Evolutionary conservation across 805 yeast genomes (phyloP), one percentile per base, ranked within the genome.

Genomic region (Candida silvatica): DNA sequence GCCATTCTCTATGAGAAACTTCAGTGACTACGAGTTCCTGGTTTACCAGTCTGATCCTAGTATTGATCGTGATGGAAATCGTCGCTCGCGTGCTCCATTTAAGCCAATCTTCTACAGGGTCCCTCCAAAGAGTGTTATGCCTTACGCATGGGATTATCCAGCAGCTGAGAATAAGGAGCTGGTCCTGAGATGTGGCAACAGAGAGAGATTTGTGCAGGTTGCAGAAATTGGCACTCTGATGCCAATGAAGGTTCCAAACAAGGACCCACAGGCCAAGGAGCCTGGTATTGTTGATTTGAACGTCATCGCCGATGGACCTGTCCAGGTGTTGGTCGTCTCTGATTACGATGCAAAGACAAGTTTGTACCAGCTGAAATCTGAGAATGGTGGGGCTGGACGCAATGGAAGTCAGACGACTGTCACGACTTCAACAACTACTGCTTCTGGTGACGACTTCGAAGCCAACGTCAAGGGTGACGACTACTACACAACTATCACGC

Each of bases 101-200:
- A 77, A 74, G 42, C 96, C 97, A 0, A 67, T 86, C 8, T 76
- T 69, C 48, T 92, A 90, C 54, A 71, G 74, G 31, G 68, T 94
- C 9, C 97, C 97, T 0, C 77, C 94, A 1, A 76, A 75, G 49
- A 83, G 95, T 58, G 94, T 86, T 2, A 92, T 92, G 97, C 96
- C 97, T 0, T 92, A 92, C 55, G 85, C 98, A 0, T 92, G 96
- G 88, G 98, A 92, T 54, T 92, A 73, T 58, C 98, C 98, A 1
- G 86, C 94, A 35, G 97, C 95, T 0, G 62, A 73, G 7, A 71
- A 80, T 31, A 88, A 87, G 54, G 96, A 88, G 49, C 59, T 92
- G 22, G 68, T 86, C 3, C 56, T 92, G 23, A 66, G 87, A 39
- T 67, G 81, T 8, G 80, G 79, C 32, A 82, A 83, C 1, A 66